Conservation (phyloP, 2,329 filamentous ascomycete genomes). For the Apiospora sp. region DNA sequence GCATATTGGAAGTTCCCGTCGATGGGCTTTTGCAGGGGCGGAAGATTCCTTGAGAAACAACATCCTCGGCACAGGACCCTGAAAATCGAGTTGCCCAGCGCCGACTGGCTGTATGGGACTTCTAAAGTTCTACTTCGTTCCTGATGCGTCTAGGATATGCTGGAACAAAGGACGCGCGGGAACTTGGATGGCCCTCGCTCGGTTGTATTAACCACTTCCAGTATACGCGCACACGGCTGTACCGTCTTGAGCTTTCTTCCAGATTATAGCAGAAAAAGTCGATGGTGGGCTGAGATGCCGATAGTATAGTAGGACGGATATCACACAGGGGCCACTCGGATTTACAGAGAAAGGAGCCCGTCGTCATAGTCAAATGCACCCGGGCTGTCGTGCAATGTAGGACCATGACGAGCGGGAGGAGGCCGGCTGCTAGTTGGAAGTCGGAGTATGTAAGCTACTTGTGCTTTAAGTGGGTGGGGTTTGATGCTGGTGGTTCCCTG, state of each 20-base stretch:
- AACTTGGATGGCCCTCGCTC: not conserved
- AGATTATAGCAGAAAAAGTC: not conserved
- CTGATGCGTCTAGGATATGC: not conserved
- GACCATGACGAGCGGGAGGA: not conserved
- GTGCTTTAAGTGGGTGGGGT: slow-evolving; percentile 1
- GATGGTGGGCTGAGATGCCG: not conserved
- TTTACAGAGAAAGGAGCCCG: not conserved
- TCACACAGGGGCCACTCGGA: not conserved
- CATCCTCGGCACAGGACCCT: not conserved
- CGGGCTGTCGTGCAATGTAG: not conserved
- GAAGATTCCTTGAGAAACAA: not conserved
- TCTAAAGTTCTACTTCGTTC: not conserved
- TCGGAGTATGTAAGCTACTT: slow-evolving; percentile 1
- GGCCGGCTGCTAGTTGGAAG: not conserved
- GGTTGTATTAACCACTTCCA: not conserved
- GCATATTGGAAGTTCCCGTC: not conserved
- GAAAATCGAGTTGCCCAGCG: not conserved
- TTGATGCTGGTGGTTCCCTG: not conserved
- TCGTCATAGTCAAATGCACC: not conserved
- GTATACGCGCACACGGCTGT: slow-evolving; percentile 1
- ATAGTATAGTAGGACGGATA: not conserved
- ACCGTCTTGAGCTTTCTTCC: not conserved
- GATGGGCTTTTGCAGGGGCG: not conserved
- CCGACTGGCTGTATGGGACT: not conserved
- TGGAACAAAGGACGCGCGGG: not conserved